Percentiles rank a stretch among this genome's conserved stretches.
Conservation (phyloP, 352 stramenopile genomes). For the Bremia lactucae region DNA sequence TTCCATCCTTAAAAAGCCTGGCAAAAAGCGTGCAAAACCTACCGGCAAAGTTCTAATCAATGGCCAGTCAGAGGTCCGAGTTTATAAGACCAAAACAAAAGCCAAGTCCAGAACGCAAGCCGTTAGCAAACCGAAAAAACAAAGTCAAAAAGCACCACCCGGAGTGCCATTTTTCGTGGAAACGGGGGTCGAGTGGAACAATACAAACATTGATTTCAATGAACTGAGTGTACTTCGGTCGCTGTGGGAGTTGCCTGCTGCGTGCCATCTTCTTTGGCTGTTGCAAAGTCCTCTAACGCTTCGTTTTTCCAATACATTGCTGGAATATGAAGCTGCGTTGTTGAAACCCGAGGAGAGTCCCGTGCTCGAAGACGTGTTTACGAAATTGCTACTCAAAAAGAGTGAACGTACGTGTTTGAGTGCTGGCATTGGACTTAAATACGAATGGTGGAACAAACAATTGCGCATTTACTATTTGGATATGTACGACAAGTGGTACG, state of each 20-base stretch:
- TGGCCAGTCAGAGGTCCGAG: constrained; percentile 12
- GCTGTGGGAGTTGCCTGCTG: constrained; percentile 68
- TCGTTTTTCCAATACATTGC: constrained; percentile 61
- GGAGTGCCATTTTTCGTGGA: constrained; percentile 58
- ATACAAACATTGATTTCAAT: constrained; percentile 64
- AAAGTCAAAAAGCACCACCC: constrained; percentile 47
- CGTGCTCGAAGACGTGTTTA: constrained; percentile 78
- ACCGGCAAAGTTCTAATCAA: constrained; percentile 10
- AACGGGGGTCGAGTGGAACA: constrained; percentile 54
- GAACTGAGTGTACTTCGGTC: constrained; percentile 45
- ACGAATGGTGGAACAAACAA: constrained; percentile 85
- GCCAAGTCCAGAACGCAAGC: constrained; percentile 22
- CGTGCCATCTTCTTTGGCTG: constrained; percentile 77
- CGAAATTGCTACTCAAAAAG: constrained; percentile 76
- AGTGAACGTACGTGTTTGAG: constrained; percentile 68
- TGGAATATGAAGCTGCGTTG: constrained; percentile 76
- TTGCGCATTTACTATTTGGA: constrained; percentile 72
- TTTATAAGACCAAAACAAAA: constrained; percentile 4
- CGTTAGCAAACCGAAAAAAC: constrained; percentile 52
- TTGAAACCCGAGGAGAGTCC: constrained; percentile 58
- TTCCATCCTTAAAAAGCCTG: constrained; percentile 7
- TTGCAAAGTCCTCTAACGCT: constrained; percentile 71
- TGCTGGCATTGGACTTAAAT: constrained; percentile 70
- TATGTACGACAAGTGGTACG: constrained; percentile 77
- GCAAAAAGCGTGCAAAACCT: constrained; percentile 21